Percentiles rank a stretch among this genome's conserved stretches.
Evolutionary conservation across 2,329 filamentous ascomycete genomes (phyloP).

Genomic region (Colletotrichum eremochloae): DNA sequence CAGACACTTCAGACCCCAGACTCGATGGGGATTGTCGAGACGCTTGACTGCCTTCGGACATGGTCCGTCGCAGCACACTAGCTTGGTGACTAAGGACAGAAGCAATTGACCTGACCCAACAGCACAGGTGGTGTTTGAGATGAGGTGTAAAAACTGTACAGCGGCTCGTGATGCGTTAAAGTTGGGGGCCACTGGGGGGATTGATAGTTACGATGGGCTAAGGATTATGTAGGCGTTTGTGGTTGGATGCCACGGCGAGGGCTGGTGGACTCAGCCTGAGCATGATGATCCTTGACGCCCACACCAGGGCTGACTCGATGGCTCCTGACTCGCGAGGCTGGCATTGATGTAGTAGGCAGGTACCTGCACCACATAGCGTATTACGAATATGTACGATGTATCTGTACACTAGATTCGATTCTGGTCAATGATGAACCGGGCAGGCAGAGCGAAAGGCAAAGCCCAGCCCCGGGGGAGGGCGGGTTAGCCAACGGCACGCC

Average conservation of each 20-base stretch:
- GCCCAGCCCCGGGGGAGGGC: slow-evolving; percentile 20
- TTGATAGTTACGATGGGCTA: slow-evolving; percentile 38
- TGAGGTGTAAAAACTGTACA: slow-evolving; percentile 38
- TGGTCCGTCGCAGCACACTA: slow-evolving; percentile 18
- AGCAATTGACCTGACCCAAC: slow-evolving; percentile 32
- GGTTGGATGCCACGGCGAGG: slow-evolving; percentile 36
- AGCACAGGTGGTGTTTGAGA: slow-evolving; percentile 40
- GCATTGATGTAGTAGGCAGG: background rate
- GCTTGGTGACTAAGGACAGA: slow-evolving; percentile 30
- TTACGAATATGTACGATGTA: background rate
- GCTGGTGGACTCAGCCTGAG: slow-evolving; percentile 23
- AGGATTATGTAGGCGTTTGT: slow-evolving; percentile 39
- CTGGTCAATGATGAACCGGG: slow-evolving; percentile 19
- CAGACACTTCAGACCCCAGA: slow-evolving; percentile 7
- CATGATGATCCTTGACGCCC: slow-evolving; percentile 36
- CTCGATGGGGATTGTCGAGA: background rate
- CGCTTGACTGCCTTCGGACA: slow-evolving; percentile 28
- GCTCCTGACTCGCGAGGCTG: slow-evolving; percentile 40
- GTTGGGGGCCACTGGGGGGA: slow-evolving; percentile 25
- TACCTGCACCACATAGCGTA: background rate
- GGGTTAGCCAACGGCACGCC: slow-evolving; percentile 28
- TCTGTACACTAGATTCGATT: background rate
- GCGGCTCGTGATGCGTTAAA: slow-evolving; percentile 41
- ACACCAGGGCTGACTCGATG: slow-evolving; percentile 38
- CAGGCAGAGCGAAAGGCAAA: background rate